Base-by-base conservation (phyloP, 2,329 filamentous ascomycete species). In the Ceratocystiopsis minuta region DNA sequence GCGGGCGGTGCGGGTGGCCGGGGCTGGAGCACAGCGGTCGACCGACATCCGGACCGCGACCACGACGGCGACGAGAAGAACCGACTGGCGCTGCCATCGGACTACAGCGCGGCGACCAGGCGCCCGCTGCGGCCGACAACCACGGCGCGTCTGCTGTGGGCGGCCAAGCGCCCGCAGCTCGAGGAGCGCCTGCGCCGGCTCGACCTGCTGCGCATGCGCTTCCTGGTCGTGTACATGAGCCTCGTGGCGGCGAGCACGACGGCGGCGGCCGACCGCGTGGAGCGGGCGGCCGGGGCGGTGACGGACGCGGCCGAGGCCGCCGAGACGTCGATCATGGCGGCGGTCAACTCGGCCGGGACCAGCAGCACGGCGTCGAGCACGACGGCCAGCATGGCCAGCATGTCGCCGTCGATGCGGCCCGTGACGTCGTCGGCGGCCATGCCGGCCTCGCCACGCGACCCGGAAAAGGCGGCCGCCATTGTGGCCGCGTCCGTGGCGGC, bases 151-250 rank as follows among this genome's bases (percentile, higher is more conserved):
- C 46, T 78, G 2, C 58, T 77, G 20, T 79, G 75, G 75, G 72
- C 68, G 4, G 60, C 60, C 44, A 68, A 68, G 52, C 65, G 70
- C 49, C 56, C 55, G 40, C 60, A 63, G 40, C 58, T 79, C 39
- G 69, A 75, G 53, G 70, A 74, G 48, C 65, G 69, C 40, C 60
- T 78, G 42, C 65, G 69, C 43, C 62, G 72, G 38, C 59, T 78
- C 35, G 75, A 78, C 50, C 56, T 77, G 51, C 54, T 78, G 53
- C 65, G 74, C 53, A 76, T 75, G 70, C 67, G 74, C 46, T 78
- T 78, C 52, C 57, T 78, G 31, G 71, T 77, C 33, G 64, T 75
- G 34, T 76, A 75, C 55, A 70, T 78, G 69, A 69, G 72, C 48
- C 66, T 75, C 46, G 63, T 78, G 41, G 60, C 66, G 13, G 55